A percentile compares a stretch with the other conserved stretches of the same genome.
Conservation (phyloP, 345 rosid genomes). For the Melastoma malabathricum region DNA sequence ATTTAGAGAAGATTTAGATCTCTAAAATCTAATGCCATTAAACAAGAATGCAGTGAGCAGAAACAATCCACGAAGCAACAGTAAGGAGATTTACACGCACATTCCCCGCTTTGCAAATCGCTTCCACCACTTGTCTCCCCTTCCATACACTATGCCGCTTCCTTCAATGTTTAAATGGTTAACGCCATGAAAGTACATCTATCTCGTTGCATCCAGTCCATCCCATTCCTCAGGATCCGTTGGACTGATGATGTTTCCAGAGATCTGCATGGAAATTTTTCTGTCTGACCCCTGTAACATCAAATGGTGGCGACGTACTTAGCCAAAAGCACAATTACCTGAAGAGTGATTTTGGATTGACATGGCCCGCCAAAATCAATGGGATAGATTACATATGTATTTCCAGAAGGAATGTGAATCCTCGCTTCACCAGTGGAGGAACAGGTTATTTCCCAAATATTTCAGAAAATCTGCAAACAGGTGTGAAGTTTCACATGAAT, state of each 20-base stretch:
- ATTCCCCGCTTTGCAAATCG: slow-evolving; percentile 60
- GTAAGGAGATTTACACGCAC: slow-evolving; percentile 22
- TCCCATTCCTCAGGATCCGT: slow-evolving; percentile 59
- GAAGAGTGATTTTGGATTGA: slow-evolving; percentile 57
- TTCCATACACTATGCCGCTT: slow-evolving; percentile 67
- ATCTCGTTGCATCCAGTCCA: slow-evolving; percentile 54
- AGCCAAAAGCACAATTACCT: slow-evolving; percentile 19
- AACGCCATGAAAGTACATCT: slow-evolving; percentile 67
- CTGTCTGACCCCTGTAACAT: neutral
- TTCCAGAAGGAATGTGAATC: slow-evolving; percentile 41
- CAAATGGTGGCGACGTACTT: neutral
- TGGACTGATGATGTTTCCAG: slow-evolving; percentile 70
- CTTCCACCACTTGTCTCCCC: slow-evolving; percentile 84
- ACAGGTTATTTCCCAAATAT: slow-evolving; percentile 68
- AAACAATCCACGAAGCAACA: neutral
- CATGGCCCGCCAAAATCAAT: slow-evolving; percentile 68
- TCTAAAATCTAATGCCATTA: neutral
- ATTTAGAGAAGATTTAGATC: slow-evolving; percentile 16
- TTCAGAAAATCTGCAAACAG: slow-evolving; percentile 43
- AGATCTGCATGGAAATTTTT: slow-evolving; percentile 30
- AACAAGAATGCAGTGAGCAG: neutral
- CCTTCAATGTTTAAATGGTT: slow-evolving; percentile 69
- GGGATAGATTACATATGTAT: slow-evolving; percentile 42
- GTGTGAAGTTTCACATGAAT: neutral
- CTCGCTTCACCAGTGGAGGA: slow-evolving; percentile 34